phyloP scores from a whole-genome alignment of 208 protist species.

The Leishmania aethiopica region DNA sequence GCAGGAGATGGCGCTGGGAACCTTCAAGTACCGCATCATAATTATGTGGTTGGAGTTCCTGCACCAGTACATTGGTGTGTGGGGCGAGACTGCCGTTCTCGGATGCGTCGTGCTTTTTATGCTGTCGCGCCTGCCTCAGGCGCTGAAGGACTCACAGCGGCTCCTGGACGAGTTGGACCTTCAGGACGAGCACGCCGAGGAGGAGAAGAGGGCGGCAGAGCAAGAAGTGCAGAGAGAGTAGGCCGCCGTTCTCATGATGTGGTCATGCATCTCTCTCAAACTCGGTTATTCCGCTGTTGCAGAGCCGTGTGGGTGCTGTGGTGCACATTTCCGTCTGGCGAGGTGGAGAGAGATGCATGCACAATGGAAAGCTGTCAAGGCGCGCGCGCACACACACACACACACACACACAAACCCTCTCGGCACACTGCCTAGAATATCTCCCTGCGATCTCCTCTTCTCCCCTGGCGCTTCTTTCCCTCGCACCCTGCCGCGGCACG shows the following conservation, averaged over 20 bases:
- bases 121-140: constrained; percentile 62
- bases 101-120: constrained; percentile 50
- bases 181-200: constrained; percentile 37
- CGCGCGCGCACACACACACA: neutral
- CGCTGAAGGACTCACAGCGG: constrained; percentile 57
- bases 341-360: neutral
- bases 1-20: constrained; percentile 77
- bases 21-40: constrained; percentile 84
- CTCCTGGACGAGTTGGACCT: constrained; percentile 78
- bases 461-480: neutral
- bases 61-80: constrained; percentile 71
- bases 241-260: neutral
- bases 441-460: neutral
- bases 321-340: neutral
- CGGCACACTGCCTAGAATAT: neutral
- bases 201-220: constrained; percentile 10
- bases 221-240: constrained; percentile 6
- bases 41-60: constrained; percentile 85
- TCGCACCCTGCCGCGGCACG: neutral
- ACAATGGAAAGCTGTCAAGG: neutral
- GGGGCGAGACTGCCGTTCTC: constrained; percentile 76
- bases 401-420: neutral
- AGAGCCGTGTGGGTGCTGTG: neutral
- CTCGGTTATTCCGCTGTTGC: neutral
- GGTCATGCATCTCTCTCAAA: neutral